These are phyloP conservation scores for Trametes hirsuta DNA, from an alignment of 1,284 basidiomycete genomes.

Conservation along the genomic window DNA sequence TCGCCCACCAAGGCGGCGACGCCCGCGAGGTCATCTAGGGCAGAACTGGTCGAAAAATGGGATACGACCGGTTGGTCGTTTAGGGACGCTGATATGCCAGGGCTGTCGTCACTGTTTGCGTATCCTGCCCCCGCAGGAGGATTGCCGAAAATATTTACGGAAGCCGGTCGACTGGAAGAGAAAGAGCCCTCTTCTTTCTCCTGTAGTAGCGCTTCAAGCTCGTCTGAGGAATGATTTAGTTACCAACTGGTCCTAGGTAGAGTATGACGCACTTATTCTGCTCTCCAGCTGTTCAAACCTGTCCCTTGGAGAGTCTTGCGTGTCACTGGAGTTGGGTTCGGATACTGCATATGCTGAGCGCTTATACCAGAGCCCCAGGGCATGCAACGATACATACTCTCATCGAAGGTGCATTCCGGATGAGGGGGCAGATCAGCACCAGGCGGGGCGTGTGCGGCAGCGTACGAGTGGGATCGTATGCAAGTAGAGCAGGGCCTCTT, in stretches of 20 bases:
- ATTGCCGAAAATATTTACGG: not conserved
- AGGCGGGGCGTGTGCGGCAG: constrained; percentile 57
- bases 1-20: constrained; percentile 14
- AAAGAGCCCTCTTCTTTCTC: constrained; percentile 36
- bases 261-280: constrained; percentile 58
- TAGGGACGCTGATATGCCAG: not conserved
- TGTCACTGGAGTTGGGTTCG: constrained; percentile 37
- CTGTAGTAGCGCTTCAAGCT: constrained; percentile 56
- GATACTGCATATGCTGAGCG: constrained; percentile 37
- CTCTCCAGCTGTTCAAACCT: constrained; percentile 64
- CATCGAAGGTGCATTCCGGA: constrained; percentile 73
- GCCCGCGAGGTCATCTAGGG: constrained; percentile 27
- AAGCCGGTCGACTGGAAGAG: not conserved
- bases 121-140: not conserved
- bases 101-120: not conserved
- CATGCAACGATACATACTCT: constrained; percentile 40
- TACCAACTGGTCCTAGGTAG: not conserved
- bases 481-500: constrained; percentile 72
- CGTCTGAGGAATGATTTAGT: constrained; percentile 43
- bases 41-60: constrained; percentile 11
- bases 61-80: constrained; percentile 1
- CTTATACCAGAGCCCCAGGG: not conserved
- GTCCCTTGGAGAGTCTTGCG: constrained; percentile 55
- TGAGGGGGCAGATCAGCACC: constrained; percentile 52
- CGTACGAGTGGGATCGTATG: constrained; percentile 66